Percentiles rank a stretch among this genome's conserved stretches.
phyloP scores from a whole-genome alignment of 495 filamentous ascomycete species.

The Poronia punctata region DNA sequence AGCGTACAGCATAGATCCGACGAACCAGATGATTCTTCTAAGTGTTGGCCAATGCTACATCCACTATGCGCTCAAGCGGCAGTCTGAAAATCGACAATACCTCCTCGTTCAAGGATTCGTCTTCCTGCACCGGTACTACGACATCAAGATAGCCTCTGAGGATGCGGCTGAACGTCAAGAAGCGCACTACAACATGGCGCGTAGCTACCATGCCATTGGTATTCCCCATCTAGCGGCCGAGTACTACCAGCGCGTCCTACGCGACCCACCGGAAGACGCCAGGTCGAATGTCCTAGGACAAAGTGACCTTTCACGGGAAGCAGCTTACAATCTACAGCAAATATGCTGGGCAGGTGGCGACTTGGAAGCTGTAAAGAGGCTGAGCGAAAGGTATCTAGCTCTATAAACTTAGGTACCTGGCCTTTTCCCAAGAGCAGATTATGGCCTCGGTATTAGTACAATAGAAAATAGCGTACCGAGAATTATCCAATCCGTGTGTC shows the following conservation, averaged over 20 bases:
- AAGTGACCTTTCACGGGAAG: conserved; percentile 62
- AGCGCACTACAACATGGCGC: conserved; percentile 82
- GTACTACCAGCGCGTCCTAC: conserved; percentile 51
- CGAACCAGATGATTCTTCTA: conserved; percentile 71
- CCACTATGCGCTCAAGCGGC: conserved; percentile 78
- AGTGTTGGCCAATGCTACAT: conserved; percentile 68
- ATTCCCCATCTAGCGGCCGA: conserved; percentile 68
- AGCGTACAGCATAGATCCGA: conserved; percentile 69
- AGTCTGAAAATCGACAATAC: conserved; percentile 82
- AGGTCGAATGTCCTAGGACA: conserved; percentile 19
- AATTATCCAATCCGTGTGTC: too few species aligned
- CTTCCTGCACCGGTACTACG: conserved; percentile 73
- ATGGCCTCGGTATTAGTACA: too few species aligned
- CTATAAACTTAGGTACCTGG: conserved; percentile 12
- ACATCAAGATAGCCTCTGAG: conserved; percentile 36
- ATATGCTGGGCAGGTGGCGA: conserved; percentile 61
- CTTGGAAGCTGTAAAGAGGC: conserved; percentile 41
- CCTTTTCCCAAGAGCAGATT: neutral
- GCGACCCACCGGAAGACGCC: conserved; percentile 18
- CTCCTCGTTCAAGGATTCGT: conserved; percentile 75
- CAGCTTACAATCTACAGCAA: conserved; percentile 61
- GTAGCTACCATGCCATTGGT: conserved; percentile 75
- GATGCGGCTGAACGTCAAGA: conserved; percentile 57
- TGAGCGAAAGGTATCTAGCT: conserved; percentile 51
- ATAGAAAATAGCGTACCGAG: too few species aligned